Conservation (phyloP, 2,329 filamentous ascomycete species). For the Cytospora schulzeri region DNA sequence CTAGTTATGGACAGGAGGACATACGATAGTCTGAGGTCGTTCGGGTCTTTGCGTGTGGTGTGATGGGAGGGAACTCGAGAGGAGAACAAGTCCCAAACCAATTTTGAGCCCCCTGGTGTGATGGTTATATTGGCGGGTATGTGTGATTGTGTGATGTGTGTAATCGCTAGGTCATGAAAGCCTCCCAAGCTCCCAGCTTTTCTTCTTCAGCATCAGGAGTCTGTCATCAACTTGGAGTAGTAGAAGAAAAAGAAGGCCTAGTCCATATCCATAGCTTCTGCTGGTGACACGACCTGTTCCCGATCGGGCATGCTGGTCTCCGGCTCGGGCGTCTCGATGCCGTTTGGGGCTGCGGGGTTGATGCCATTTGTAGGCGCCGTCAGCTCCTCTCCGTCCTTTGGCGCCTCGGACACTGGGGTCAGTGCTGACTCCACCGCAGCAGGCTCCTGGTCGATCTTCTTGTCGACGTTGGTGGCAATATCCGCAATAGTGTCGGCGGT, state of each 20-base stretch:
- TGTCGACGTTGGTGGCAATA: slow-evolving; percentile 7
- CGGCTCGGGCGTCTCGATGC: slow-evolving; percentile 21
- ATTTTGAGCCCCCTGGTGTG: no score
- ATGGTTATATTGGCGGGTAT: neutral
- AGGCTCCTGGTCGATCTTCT: slow-evolving; percentile 19
- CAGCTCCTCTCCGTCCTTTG: slow-evolving; percentile 15
- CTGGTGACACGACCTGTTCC: slow-evolving; percentile 4
- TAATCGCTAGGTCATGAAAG: neutral
- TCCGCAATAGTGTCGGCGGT: slow-evolving; percentile 7
- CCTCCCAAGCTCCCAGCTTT: no score
- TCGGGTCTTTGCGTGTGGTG: no score
- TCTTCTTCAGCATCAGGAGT: no score
- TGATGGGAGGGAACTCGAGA: no score
- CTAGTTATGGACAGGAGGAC: no score
- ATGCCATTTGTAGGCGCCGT: neutral
- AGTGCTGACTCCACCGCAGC: slow-evolving; percentile 21
- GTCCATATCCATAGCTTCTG: slow-evolving; percentile 17
- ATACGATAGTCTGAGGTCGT: no score
- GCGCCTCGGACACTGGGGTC: slow-evolving; percentile 20
- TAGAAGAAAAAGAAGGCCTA: no score
- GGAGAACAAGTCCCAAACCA: no score
- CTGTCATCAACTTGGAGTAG: neutral
- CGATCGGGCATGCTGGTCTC: slow-evolving; percentile 4
- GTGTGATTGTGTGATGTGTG: no score
- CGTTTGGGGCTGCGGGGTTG: slow-evolving; percentile 9